Evolutionary conservation across 345 rosid genomes (phyloP).

Genomic region (Salix koriyanagi): DNA sequence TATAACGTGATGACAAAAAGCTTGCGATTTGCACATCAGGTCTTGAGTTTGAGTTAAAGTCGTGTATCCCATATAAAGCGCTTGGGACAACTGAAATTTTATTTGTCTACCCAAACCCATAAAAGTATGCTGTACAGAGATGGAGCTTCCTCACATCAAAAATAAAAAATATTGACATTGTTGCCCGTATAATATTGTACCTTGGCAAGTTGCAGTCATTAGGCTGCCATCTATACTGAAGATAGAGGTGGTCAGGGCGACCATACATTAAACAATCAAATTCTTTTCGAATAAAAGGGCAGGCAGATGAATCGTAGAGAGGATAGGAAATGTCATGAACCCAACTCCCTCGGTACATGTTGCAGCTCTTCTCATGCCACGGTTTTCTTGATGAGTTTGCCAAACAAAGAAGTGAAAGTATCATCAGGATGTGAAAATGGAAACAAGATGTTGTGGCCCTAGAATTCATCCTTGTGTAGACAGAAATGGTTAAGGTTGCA

Average conservation of each 20-base stretch:
- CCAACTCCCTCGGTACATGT: slow-evolving; percentile 74
- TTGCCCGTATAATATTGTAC: slow-evolving; percentile 19
- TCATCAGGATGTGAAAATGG: not conserved
- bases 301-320: slow-evolving; percentile 55
- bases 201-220: slow-evolving; percentile 53
- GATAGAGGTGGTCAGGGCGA: slow-evolving; percentile 70
- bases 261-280: slow-evolving; percentile 77
- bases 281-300: slow-evolving; percentile 75
- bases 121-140: too few species aligned
- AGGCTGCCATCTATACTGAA: slow-evolving; percentile 80
- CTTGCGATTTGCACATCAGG: accelerated
- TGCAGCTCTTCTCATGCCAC: slow-evolving; percentile 19
- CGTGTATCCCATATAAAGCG: too few species aligned
- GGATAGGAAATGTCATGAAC: slow-evolving; percentile 62
- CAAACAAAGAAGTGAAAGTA: not conserved
- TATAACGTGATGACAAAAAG: accelerated
- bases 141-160: too few species aligned
- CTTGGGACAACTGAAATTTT: too few species aligned
- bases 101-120: too few species aligned
- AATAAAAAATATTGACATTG: too few species aligned
- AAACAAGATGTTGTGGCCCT: not conserved
- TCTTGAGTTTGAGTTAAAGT: too few species aligned
- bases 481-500: not conserved
- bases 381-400: not conserved
- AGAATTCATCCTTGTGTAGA: not conserved